Base-by-base conservation (phyloP, 495 filamentous ascomycete species). In the Usnea hakonensis region DNA sequence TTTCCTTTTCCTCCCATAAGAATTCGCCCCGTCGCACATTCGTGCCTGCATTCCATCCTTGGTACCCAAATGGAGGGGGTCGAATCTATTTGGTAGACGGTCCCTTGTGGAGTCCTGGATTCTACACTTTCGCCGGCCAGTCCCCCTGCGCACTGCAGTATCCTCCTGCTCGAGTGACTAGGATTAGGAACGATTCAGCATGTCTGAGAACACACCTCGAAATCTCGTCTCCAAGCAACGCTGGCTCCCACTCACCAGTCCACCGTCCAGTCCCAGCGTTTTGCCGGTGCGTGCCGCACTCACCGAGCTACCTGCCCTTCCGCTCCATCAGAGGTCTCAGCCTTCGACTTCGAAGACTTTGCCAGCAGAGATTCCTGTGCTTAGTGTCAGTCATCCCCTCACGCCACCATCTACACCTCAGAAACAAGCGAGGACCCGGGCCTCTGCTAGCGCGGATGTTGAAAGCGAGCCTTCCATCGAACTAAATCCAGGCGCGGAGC, bases 391-490 rank as follows among this genome's bases (percentile, higher is more conserved):
- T 36, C 44, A 46, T 35, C 37, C 38, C 3, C 38, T 62, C 40
- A 62, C 60, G 7, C 60, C 60, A 38, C 60, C 60, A 38, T 40
- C 60, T 28, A 62, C 60, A 10, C 60, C 60, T 23, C 36, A 37
- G 16, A 55, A 44, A 32, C 50, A 30, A 36, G 50, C 17, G 21
- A 26, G 35, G 16, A 46, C 6, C 10, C 28, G 40, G 36, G 38
- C 52, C 17, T 56, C 53, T 7, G 41, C 50, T 10, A 56, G 60
- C 53, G 53, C 40, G 10, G 60, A 62, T 26, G 38, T 55, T 13
- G 52, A 37, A 35, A 11, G 26, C 1, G 8, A 26, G 26, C 30
- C 6, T 13, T 44, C 53, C 26, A 56, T 46, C 17, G 53, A 40
- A 26, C 35, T 61, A 5, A 53, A 33, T 26, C 2, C 21, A 7